These are phyloP conservation scores for Pseudopithomyces maydicus DNA, from an alignment of 2,329 filamentous ascomycete genomes.

Conservation along the genomic window DNA sequence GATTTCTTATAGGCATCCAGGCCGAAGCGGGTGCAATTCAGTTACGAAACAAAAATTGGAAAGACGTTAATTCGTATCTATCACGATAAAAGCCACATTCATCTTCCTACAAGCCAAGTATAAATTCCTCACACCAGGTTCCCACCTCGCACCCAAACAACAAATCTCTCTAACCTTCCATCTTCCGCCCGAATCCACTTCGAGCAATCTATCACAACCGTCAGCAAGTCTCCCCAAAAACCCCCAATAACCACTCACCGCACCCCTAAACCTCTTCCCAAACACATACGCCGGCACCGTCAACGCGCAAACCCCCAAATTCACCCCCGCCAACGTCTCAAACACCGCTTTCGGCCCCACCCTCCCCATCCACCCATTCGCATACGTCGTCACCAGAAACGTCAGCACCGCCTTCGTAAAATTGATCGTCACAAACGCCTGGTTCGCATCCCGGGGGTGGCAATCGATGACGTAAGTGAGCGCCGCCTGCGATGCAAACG, in stretches of 20 bases:
- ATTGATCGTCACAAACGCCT: constrained; percentile 51
- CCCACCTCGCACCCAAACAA: too few relatives aligned
- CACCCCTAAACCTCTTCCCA: constrained; percentile 40
- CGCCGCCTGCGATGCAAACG: constrained; percentile 45
- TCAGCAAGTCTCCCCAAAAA: background rate
- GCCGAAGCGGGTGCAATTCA: too few relatives aligned
- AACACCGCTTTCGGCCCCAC: constrained; percentile 68
- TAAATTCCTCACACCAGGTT: too few relatives aligned
- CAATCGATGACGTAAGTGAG: constrained; percentile 51
- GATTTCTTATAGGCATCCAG: too few relatives aligned
- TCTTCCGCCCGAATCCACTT: background rate
- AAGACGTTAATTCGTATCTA: too few relatives aligned
- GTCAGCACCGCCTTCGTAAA: constrained; percentile 48
- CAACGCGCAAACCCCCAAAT: constrained; percentile 70
- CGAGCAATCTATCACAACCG: background rate
- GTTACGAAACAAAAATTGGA: too few relatives aligned
- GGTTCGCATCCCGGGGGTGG: constrained; percentile 46
- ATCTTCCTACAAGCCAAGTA: too few relatives aligned
- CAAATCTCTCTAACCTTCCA: too few relatives aligned
- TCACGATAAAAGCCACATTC: too few relatives aligned
- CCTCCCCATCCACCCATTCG: constrained; percentile 69
- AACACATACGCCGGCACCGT: constrained; percentile 69
- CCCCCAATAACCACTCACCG: constrained; percentile 16
- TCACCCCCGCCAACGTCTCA: constrained; percentile 74
- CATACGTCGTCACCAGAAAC: constrained; percentile 76